Base-by-base conservation (phyloP, 768 basidiomycete genomes). In the Coprinopsis strossmayeri region DNA sequence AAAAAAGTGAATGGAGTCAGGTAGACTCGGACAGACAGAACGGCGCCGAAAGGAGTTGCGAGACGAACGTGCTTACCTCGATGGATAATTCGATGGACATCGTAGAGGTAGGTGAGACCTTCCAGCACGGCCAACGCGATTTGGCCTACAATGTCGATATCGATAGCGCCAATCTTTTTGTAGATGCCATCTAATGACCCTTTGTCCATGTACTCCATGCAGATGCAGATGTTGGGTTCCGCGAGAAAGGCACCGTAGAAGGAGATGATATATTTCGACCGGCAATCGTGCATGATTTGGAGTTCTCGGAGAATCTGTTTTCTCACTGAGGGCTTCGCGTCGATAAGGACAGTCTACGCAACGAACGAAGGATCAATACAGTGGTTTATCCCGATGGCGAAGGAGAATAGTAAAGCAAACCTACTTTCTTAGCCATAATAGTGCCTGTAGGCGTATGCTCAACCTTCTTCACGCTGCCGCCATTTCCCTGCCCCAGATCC, bases 241-340 rank as follows among this genome's bases (percentile, higher is more conserved):
- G 88, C 83, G 26, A 98, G 74, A 69, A 92, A 99, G 45, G 96
- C 96, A 53, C 96, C 96, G 62, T 87, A 94, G 72, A 97, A 99
- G 0, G 90, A 93, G 58, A 99, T 88, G 63, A 99, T 99, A 65
- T 92, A 90, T 47, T 78, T 79, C 5, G 91, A 94, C 55, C 86
- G 76, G 68, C 95, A 98, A 67, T 96, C 89, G 65, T 97, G 91
- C 95, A 98, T 95, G 72, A 99, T 98, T 59, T 97, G 95, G 56
- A 99, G 73, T 63, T 99, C 96, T 45, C 96, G 85, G 30, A 98
- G 74, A 59, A 99, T 98, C 70, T 99, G 96, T 64, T 98, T 99
- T 54, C 94, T 78, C 26, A 98, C 91, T 1, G 91, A 80, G 9
- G 93, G 95, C 64, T 97, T 97, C 25, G 92, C 93, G 68, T 95